Evolutionary conservation across 225 moss, liverwort and hornwort genomes (phyloP).

Genomic region (Anthoceros angustus): DNA sequence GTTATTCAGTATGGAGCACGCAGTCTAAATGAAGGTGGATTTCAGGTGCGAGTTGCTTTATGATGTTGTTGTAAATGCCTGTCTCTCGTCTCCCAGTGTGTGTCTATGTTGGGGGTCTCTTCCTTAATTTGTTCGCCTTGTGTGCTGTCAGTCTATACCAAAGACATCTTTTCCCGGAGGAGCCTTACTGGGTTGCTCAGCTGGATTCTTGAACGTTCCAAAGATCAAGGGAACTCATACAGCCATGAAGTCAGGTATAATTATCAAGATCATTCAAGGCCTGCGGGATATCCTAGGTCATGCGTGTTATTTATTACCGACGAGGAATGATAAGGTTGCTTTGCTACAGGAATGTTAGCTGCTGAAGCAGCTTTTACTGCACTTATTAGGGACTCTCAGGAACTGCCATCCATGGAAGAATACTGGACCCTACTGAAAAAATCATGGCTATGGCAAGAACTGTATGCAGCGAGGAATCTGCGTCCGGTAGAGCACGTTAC

Average conservation of each 20-base stretch:
- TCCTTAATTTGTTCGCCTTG: background rate
- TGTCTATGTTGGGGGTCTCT: background rate
- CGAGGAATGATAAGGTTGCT: background rate
- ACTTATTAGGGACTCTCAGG: conserved; percentile 21
- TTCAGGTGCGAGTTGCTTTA: conserved; percentile 32
- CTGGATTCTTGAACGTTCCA: conserved; percentile 76
- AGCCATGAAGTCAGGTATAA: conserved; percentile 62
- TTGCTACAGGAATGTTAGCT: conserved; percentile 50
- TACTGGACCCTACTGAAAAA: conserved; percentile 57
- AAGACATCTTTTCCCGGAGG: conserved; percentile 72
- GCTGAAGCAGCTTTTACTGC: conserved; percentile 70
- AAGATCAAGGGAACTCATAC: conserved; percentile 81
- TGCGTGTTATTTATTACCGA: too few species aligned
- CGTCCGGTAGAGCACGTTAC: conserved; percentile 40
- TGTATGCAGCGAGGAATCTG: conserved; percentile 48
- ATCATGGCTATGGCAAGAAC: conserved; percentile 82
- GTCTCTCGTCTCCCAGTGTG: background rate
- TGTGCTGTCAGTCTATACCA: conserved; percentile 55
- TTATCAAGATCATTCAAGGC: background rate
- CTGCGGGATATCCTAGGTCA: too few species aligned
- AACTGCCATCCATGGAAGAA: conserved; percentile 45
- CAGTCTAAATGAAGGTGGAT: conserved; percentile 64
- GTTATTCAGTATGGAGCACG: conserved; percentile 80
- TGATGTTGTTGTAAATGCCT: too few species aligned
- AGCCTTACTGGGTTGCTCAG: conserved; percentile 63